Evolutionary conservation across 2,329 filamentous ascomycete genomes (phyloP).

Genomic region (Fusarium devonianum): DNA sequence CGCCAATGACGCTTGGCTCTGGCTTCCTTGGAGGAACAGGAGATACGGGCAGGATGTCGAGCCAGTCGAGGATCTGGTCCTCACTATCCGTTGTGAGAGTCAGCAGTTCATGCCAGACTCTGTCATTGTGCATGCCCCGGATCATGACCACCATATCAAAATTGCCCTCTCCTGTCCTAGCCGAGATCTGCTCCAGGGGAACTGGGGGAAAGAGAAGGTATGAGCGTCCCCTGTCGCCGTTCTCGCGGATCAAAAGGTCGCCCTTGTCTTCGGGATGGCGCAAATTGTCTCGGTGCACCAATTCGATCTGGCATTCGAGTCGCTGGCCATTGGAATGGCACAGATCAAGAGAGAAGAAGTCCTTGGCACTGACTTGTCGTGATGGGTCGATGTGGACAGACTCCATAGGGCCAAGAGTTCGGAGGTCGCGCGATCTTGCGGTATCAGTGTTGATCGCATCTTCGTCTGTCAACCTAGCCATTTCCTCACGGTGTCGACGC

Average conservation of each 20-base stretch:
- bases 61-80: slow-evolving; percentile 83
- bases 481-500: slow-evolving; percentile 67
- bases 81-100: slow-evolving; percentile 79
- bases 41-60: slow-evolving; percentile 72
- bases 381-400: slow-evolving; percentile 76
- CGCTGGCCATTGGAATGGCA: slow-evolving; percentile 89
- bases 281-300: slow-evolving; percentile 83
- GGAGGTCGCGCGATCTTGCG: slow-evolving; percentile 78
- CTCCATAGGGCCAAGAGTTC: slow-evolving; percentile 75
- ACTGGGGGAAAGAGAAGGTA: slow-evolving; percentile 95
- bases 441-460: slow-evolving; percentile 85
- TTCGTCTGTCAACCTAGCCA: slow-evolving; percentile 80
- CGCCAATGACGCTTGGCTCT: slow-evolving; percentile 46
- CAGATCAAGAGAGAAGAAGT: slow-evolving; percentile 86
- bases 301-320: slow-evolving; percentile 86
- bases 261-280: slow-evolving; percentile 72
- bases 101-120: slow-evolving; percentile 85
- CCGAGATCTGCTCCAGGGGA: slow-evolving; percentile 75
- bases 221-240: slow-evolving; percentile 73
- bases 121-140: slow-evolving; percentile 69
- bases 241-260: slow-evolving; percentile 91
- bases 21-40: slow-evolving; percentile 57
- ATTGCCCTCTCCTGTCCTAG: slow-evolving; percentile 73
- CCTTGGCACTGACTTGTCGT: slow-evolving; percentile 86
- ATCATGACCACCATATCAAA: slow-evolving; percentile 88